These are phyloP conservation scores for Hypsizygus ulmarius DNA, from an alignment of 1,284 basidiomycete genomes.

Conservation along the genomic window DNA sequence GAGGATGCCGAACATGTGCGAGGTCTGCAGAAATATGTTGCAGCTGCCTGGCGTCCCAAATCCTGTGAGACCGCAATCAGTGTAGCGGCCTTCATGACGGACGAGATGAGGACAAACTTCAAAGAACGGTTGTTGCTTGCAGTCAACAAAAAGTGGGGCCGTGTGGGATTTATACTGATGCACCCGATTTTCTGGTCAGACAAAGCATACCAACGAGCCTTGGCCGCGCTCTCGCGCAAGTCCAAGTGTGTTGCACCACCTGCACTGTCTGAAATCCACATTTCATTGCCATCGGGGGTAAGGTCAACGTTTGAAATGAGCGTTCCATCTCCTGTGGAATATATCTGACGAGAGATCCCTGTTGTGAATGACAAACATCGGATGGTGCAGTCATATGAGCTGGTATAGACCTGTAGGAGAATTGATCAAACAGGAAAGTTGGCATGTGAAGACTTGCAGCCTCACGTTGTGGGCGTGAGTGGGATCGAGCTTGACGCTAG, in stretches of 20 bases:
- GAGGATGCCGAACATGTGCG: no score
- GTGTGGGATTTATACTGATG: constrained; percentile 70
- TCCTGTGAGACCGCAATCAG: constrained; percentile 37
- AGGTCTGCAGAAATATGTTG: constrained; percentile 35
- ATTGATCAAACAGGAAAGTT: constrained; percentile 1
- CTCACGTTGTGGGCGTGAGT: constrained; percentile 66
- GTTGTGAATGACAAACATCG: constrained; percentile 68
- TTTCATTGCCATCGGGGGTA: constrained; percentile 61
- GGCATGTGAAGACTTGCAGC: constrained; percentile 21
- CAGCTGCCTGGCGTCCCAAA: constrained; percentile 76
- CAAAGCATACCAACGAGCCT: constrained; percentile 58
- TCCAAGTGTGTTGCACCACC: constrained; percentile 74
- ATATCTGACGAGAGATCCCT: constrained; percentile 66
- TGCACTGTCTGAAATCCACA: constrained; percentile 74
- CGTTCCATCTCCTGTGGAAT: constrained; percentile 49
- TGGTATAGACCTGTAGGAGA: constrained; percentile 62
- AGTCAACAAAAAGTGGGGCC: constrained; percentile 64
- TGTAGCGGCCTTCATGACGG: neutral
- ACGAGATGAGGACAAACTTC: constrained; percentile 45
- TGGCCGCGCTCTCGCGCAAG: constrained; percentile 57
- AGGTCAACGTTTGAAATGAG: constrained; percentile 69
- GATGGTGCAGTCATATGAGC: constrained; percentile 74
- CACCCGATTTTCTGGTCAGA: constrained; percentile 73
- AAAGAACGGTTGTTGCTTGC: constrained; percentile 69
- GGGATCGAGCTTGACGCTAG: constrained; percentile 71